phyloP scores from a whole-genome alignment of 2,329 filamentous ascomycete genomes.

The Furcasterigmium furcatum region DNA sequence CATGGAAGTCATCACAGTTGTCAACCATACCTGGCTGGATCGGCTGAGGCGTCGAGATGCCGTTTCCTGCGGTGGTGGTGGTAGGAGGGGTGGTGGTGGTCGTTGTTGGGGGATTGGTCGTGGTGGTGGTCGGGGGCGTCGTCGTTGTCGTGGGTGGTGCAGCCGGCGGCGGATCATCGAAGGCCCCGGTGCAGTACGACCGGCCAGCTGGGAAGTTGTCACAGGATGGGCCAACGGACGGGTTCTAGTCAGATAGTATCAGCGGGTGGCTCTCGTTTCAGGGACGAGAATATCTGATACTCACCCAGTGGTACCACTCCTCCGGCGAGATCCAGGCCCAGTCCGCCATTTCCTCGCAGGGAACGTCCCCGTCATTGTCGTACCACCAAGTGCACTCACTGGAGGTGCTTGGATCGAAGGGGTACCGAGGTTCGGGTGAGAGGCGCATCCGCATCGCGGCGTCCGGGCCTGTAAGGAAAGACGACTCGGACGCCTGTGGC shows the following conservation, averaged over 20 bases:
- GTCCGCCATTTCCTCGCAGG: conserved; percentile 1
- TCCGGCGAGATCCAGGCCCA: background rate
- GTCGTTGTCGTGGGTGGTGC: too few relatives aligned
- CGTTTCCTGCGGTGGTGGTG: conserved; percentile 10
- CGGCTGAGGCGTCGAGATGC: conserved; percentile 23
- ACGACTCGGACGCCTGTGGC: background rate
- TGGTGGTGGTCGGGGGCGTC: background rate
- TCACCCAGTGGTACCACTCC: conserved; percentile 5
- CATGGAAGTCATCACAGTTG: too few relatives aligned
- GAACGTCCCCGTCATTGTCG: background rate
- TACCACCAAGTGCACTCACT: conserved; percentile 5
- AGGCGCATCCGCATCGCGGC: background rate
- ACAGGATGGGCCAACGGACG: background rate
- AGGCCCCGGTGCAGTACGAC: conserved; percentile 5
- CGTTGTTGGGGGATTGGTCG: background rate
- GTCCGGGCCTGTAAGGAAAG: too few relatives aligned
- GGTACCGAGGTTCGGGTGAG: background rate
- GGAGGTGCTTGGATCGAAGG: background rate
- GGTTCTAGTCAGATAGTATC: too few relatives aligned
- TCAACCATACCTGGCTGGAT: too few relatives aligned
- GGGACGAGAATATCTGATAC: too few relatives aligned
- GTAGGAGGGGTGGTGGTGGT: background rate
- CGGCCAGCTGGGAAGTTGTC: background rate
- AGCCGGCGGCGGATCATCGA: background rate
- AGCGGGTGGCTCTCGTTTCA: too few relatives aligned